Conservation (phyloP, 306 rosid species). For the Morella rubra region DNA sequence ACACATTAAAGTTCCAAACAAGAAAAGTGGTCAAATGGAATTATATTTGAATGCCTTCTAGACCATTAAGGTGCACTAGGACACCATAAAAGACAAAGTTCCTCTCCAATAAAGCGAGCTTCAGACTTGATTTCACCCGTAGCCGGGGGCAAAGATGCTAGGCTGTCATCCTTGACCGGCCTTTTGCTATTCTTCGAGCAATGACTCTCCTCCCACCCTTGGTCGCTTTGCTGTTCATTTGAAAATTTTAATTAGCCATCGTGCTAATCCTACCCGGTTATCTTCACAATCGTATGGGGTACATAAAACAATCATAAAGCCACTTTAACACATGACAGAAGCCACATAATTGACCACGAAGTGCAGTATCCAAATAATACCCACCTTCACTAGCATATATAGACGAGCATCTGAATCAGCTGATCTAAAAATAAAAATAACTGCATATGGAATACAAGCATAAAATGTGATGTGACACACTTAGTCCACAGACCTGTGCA, state of each 20-base stretch:
- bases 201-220: slow-evolving; percentile 90
- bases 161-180: slow-evolving; percentile 85
- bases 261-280: background rate
- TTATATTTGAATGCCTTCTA: background rate
- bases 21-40: background rate
- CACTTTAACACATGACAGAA: no score
- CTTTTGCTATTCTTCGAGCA: slow-evolving; percentile 89
- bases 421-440: background rate
- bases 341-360: no score
- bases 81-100: slow-evolving; percentile 12
- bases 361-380: no score
- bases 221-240: slow-evolving; percentile 84
- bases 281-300: background rate
- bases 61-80: background rate
- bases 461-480: no score
- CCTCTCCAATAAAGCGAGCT: slow-evolving; percentile 12
- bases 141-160: slow-evolving; percentile 38
- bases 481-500: background rate
- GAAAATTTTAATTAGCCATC: slow-evolving; percentile 20
- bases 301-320: no score
- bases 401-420: background rate
- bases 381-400: background rate
- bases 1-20: background rate
- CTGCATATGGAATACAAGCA: no score
- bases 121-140: slow-evolving; percentile 22